Percentiles rank a stretch among this genome's conserved stretches.
These are phyloP conservation scores for Trichoderma breve DNA, from an alignment of 2,329 filamentous ascomycete species.

Conservation along the genomic window DNA sequence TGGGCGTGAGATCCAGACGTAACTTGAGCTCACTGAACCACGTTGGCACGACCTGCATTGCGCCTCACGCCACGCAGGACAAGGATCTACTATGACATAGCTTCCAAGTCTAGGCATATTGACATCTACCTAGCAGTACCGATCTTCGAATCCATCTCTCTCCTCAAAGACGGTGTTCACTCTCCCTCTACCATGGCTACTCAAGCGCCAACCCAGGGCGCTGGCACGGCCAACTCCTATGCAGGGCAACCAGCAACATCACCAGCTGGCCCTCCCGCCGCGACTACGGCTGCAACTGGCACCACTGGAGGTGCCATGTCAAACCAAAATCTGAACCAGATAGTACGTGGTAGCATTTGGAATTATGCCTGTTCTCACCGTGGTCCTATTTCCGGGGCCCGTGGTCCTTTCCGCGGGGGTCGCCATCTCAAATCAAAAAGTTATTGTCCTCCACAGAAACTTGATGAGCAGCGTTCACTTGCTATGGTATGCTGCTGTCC, in stretches of 20 bases:
- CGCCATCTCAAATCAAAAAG: not conserved
- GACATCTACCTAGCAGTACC: not conserved
- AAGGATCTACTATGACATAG: not conserved
- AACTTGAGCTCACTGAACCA: not conserved
- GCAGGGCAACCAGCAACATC: constrained; percentile 35
- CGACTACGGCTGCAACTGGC: constrained; percentile 33
- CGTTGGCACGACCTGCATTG: not conserved
- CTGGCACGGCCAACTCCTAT: constrained; percentile 33
- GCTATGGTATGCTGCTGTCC: not conserved
- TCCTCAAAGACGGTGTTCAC: not conserved
- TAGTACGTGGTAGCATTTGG: constrained; percentile 63
- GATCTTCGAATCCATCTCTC: not conserved
- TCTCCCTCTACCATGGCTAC: constrained; percentile 33
- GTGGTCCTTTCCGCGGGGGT: not conserved
- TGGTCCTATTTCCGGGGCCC: not conserved
- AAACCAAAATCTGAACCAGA: constrained; percentile 91
- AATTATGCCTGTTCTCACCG: not conserved
- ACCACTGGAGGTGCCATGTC: constrained; percentile 52
- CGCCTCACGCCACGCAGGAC: not conserved
- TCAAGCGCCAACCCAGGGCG: constrained; percentile 32
- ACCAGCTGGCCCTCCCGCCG: constrained; percentile 32
- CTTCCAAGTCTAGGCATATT: not conserved
- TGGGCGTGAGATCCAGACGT: not conserved
- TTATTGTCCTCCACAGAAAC: not conserved
- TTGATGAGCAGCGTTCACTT: not conserved